phyloP scores from a whole-genome alignment of 495 filamentous ascomycete genomes.

The Wilcoxina mikolae region DNA sequence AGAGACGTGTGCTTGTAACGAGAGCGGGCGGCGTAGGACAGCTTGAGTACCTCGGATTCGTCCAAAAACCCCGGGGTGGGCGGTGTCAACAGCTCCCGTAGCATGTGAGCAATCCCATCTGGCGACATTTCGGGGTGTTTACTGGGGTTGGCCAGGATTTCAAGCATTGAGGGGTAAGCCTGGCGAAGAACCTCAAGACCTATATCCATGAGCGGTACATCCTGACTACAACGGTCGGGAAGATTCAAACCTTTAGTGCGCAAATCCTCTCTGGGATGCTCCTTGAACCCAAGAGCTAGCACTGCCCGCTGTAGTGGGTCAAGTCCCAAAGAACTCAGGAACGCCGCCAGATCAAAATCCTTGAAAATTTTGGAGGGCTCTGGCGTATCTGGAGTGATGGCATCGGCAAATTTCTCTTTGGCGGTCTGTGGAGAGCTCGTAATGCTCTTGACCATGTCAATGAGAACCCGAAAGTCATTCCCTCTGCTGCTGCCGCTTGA shows the following conservation, averaged over 20 bases:
- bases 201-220: conserved; percentile 4
- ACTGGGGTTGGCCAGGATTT: conserved; percentile 45
- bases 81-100: conserved; percentile 36
- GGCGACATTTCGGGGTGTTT: conserved; percentile 37
- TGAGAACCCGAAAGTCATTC: conserved; percentile 43
- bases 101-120: conserved; percentile 46
- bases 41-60: conserved; percentile 16
- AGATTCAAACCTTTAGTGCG: conserved; percentile 62
- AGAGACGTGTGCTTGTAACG: conserved; percentile 25
- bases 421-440: conserved; percentile 51
- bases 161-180: conserved; percentile 26
- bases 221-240: not conserved
- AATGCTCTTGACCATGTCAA: conserved; percentile 73
- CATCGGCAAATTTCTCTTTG: conserved; percentile 79
- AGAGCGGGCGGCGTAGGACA: conserved; percentile 27
- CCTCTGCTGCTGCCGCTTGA: conserved; percentile 13
- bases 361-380: conserved; percentile 71
- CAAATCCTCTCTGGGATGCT: conserved; percentile 59
- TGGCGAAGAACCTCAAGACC: conserved; percentile 24
- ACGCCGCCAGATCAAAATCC: conserved; percentile 83
- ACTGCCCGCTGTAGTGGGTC: conserved; percentile 74
- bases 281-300: conserved; percentile 79
- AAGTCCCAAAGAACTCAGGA: conserved; percentile 86
- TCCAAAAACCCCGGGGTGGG: conserved; percentile 24
- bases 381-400: conserved; percentile 56